These are phyloP conservation scores for Phanerochaete sordida DNA, from an alignment of 768 basidiomycete genomes.

Conservation along the genomic window DNA sequence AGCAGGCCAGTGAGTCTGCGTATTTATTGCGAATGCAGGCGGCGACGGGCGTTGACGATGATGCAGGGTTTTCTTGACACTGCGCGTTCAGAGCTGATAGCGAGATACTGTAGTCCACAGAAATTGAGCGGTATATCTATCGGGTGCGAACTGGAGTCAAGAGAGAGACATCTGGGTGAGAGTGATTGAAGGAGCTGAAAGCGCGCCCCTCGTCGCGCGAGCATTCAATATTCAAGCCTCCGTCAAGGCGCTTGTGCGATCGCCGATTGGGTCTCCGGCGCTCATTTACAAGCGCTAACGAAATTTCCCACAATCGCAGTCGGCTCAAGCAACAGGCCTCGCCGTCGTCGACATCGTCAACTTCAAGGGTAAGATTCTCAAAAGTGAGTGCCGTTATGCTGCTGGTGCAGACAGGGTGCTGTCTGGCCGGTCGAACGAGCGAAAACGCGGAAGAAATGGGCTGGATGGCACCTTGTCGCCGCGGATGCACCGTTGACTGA, in stretches of 20 bases:
- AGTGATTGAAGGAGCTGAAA: no score
- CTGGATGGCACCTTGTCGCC: constrained; percentile 28
- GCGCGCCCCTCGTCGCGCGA: no score
- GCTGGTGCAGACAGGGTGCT: neutral
- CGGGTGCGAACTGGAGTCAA: no score
- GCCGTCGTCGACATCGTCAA: constrained; percentile 27
- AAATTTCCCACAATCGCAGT: neutral
- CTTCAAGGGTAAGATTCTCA: constrained; percentile 15
- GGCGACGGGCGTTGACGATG: no score
- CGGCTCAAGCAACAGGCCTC: constrained; percentile 2
- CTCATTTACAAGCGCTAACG: neutral
- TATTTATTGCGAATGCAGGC: no score
- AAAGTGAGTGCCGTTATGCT: constrained; percentile 26
- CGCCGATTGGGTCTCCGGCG: neutral
- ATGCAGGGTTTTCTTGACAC: no score
- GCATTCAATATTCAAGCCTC: neutral
- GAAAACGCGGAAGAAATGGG: constrained; percentile 6
- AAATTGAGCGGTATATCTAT: no score
- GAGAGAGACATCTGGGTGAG: no score
- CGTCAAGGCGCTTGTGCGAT: neutral
- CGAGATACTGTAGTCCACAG: no score
- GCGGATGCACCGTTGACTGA: constrained; percentile 21
- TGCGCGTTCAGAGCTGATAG: no score
- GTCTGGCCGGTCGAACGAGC: neutral
- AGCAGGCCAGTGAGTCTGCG: no score